A percentile compares a stretch with the other conserved stretches of the same genome.
phyloP scores from a whole-genome alignment of 1,284 basidiomycete genomes.

The Puccinia coronata region DNA sequence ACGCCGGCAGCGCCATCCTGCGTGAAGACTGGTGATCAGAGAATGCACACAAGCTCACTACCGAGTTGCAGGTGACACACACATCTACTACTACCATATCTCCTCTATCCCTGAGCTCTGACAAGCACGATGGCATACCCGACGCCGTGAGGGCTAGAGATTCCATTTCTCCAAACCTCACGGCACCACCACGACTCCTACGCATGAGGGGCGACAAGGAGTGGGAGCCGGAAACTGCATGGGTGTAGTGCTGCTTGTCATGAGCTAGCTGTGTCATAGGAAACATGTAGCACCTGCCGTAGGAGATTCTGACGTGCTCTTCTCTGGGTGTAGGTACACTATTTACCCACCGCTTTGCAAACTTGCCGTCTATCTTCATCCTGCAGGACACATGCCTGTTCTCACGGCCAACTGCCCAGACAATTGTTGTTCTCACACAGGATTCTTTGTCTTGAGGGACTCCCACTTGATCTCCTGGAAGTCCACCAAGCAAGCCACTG shows the following conservation, averaged over 20 bases:
- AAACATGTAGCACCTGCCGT: neutral
- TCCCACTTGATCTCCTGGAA: too few relatives aligned
- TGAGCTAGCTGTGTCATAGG: slow-evolving; percentile 3
- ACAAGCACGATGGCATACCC: neutral
- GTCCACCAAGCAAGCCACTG: too few relatives aligned
- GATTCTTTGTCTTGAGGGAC: too few relatives aligned
- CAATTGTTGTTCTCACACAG: too few relatives aligned
- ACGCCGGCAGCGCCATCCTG: neutral
- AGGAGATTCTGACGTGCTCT: neutral
- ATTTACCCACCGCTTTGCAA: neutral
- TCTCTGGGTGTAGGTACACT: neutral
- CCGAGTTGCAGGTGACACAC: neutral
- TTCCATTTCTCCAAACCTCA: slow-evolving; percentile 9
- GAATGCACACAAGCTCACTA: neutral
- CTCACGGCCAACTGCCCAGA: neutral
- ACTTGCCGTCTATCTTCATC: neutral
- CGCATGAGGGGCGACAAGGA: neutral
- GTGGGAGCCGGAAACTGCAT: neutral
- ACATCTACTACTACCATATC: neutral
- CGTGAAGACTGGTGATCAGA: neutral
- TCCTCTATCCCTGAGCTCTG: neutral
- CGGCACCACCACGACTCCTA: neutral
- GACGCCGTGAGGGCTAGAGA: neutral
- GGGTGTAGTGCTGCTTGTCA: slow-evolving; percentile 7
- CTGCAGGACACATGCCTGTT: neutral